Percentiles rank a stretch among this genome's conserved stretches.
Conservation (phyloP, 2,329 filamentous ascomycete genomes). For the Ophiostoma populinum region DNA sequence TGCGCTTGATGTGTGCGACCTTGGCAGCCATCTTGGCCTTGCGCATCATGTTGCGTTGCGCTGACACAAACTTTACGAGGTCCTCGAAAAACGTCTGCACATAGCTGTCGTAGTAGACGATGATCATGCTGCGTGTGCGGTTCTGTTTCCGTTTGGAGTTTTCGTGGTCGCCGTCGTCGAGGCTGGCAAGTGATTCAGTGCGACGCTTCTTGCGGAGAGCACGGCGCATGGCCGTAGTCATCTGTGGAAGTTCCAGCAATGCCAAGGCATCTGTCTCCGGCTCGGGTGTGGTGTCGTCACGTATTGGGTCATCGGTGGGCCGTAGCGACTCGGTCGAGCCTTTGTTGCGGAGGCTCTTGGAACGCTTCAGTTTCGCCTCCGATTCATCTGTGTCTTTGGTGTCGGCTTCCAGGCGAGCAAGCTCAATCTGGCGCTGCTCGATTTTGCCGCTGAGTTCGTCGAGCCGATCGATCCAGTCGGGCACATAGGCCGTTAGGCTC, state of each 20-base stretch:
- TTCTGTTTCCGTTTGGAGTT: conserved; percentile 29
- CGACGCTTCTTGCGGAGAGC: conserved; percentile 18
- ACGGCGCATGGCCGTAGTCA: background rate
- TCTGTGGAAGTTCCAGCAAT: background rate
- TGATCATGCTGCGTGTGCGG: conserved; percentile 56
- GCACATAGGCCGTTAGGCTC: conserved; percentile 36
- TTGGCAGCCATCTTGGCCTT: conserved; percentile 75
- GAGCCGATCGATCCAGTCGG: conserved; percentile 40
- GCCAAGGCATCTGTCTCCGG: conserved; percentile 1
- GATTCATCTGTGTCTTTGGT: conserved; percentile 14
- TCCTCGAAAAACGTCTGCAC: conserved; percentile 71
- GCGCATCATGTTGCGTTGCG: conserved; percentile 65
- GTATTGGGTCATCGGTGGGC: conserved; percentile 11
- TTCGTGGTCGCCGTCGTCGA: conserved; percentile 20
- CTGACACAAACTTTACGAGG: conserved; percentile 65
- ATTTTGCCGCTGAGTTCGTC: conserved; percentile 45
- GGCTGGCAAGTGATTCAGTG: conserved; percentile 34
- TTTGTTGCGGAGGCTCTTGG: conserved; percentile 15
- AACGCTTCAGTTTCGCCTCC: conserved; percentile 4
- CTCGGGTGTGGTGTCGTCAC: conserved; percentile 5
- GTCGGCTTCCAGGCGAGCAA: conserved; percentile 24
- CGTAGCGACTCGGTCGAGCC: conserved; percentile 15
- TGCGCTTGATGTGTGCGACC: conserved; percentile 45
- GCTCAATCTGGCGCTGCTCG: conserved; percentile 40
- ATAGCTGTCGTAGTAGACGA: conserved; percentile 84